Conservation (phyloP, 1,139 yeast species). For the Geotrichum citri-aurantii region DNA sequence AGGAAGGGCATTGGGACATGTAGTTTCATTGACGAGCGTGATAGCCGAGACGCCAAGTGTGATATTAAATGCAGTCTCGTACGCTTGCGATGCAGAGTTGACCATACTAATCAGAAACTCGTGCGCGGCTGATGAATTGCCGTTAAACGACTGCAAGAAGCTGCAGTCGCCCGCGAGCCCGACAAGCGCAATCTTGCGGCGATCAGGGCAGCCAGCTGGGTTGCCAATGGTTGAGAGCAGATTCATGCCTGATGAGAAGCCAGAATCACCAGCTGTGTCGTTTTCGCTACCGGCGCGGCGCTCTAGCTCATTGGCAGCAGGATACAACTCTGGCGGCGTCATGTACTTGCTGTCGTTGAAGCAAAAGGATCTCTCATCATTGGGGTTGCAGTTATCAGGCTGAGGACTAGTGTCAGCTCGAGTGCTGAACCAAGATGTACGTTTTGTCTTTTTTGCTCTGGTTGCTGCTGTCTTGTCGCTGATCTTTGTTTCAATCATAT, state of each 20-base stretch:
- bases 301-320: not conserved
- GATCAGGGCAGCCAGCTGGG: constrained; percentile 35
- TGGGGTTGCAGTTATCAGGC: not conserved
- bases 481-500: constrained; percentile 27
- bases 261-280: constrained; percentile 27
- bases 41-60: constrained; percentile 32
- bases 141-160: constrained; percentile 31
- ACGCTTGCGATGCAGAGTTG: constrained; percentile 36
- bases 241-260: constrained; percentile 31
- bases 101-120: constrained; percentile 34
- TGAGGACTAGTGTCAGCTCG: no score
- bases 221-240: constrained; percentile 33
- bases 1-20: constrained; percentile 29
- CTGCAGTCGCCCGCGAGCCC: constrained; percentile 40
- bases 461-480: no score
- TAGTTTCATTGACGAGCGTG: constrained; percentile 23
- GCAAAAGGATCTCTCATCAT: not conserved
- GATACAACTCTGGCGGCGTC: not conserved
- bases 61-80: constrained; percentile 37
- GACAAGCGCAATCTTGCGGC: constrained; percentile 33
- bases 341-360: not conserved
- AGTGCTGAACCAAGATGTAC: not conserved
- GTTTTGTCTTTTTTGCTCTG: not conserved
- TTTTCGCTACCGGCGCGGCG: constrained; percentile 18
- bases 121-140: constrained; percentile 30